Conservation (phyloP, 441 rosid genomes). For the Arabidopsis hybrid region DNA sequence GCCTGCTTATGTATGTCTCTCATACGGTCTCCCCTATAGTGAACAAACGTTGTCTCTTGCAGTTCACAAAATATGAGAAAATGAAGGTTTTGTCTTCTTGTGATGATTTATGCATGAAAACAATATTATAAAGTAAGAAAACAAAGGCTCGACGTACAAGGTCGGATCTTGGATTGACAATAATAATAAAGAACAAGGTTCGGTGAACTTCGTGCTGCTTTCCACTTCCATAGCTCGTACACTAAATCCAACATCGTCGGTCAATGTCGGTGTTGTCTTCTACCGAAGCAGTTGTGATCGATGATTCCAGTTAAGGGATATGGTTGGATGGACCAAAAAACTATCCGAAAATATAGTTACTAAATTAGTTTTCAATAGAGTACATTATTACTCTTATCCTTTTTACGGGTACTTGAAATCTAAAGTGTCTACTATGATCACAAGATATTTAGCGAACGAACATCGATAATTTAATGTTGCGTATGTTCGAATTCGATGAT, state of each 20-base stretch:
- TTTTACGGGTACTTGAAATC: background rate
- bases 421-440: background rate
- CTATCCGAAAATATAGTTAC: background rate
- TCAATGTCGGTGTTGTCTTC: constrained; percentile 41
- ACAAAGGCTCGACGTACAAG: constrained; percentile 41
- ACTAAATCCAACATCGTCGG: constrained; percentile 30
- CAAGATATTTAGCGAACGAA: background rate
- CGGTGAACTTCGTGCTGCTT: constrained; percentile 39
- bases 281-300: background rate
- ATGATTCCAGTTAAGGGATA: background rate
- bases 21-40: constrained; percentile 39
- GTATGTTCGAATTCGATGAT: background rate
- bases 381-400: background rate
- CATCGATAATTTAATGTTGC: background rate
- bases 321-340: constrained; percentile 12
- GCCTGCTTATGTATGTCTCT: constrained; percentile 6
- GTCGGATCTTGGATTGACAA: constrained; percentile 38
- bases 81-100: constrained; percentile 20
- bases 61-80: constrained; percentile 33
- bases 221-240: constrained; percentile 21
- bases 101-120: constrained; percentile 19
- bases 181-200: constrained; percentile 28
- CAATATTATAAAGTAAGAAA: constrained; percentile 27
- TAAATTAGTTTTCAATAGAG: background rate
- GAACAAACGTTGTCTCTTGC: constrained; percentile 37